Percentiles rank a stretch among this genome's conserved stretches.
Conservation (phyloP, 306 rosid species). For the Geum urbanum region DNA sequence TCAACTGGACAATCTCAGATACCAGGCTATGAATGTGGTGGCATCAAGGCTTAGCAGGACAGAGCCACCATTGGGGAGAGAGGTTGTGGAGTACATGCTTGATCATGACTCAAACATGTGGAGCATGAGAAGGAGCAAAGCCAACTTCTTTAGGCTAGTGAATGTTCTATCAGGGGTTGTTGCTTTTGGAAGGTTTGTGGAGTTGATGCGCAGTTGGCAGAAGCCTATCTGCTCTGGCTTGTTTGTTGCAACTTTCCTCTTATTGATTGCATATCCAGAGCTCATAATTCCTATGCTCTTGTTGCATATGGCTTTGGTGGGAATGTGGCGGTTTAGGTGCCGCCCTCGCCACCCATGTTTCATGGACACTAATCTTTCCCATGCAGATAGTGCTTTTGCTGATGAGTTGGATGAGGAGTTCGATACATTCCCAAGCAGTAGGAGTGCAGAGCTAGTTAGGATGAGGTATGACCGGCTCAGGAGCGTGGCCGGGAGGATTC, state of each 20-base stretch:
- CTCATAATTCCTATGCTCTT: constrained; percentile 36
- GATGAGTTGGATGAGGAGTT: constrained; percentile 63
- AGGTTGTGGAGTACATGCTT: constrained; percentile 61
- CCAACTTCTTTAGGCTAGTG: constrained; percentile 51
- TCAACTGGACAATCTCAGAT: constrained; percentile 45
- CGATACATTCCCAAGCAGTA: constrained; percentile 52
- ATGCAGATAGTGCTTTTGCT: constrained; percentile 38
- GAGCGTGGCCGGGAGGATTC: constrained; percentile 59
- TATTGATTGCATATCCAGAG: constrained; percentile 40
- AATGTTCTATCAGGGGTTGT: constrained; percentile 44
- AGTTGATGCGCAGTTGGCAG: constrained; percentile 46
- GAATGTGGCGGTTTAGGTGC: constrained; percentile 46
- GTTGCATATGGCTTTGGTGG: constrained; percentile 39
- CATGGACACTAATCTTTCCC: constrained; percentile 54
- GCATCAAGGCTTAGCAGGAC: constrained; percentile 45
- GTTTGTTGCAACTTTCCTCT: constrained; percentile 31
- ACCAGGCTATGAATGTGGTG: constrained; percentile 53
- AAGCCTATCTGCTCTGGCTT: constrained; percentile 38
- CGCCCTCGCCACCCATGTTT: constrained; percentile 57
- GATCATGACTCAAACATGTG: constrained; percentile 53
- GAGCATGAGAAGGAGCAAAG: constrained; percentile 62
- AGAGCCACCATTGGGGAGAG: constrained; percentile 49
- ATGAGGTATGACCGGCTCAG: constrained; percentile 59
- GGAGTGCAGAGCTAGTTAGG: constrained; percentile 44
- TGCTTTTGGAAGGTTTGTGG: constrained; percentile 36